Conservation (phyloP, 2,329 filamentous ascomycete genomes). For the Cercospora sp. region DNA sequence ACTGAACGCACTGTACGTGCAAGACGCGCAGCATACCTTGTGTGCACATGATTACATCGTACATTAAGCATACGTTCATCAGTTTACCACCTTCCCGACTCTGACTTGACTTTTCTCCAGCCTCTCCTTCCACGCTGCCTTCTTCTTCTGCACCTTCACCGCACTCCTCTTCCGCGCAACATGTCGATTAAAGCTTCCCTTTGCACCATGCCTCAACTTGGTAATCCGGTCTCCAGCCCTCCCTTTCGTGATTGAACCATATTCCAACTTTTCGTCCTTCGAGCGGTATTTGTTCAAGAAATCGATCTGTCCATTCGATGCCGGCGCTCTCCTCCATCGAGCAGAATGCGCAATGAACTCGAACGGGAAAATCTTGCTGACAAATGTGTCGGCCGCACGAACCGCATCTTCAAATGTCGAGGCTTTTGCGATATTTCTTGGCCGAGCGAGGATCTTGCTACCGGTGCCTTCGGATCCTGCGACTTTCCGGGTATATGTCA, state of each 20-base stretch:
- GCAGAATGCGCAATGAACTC: constrained; percentile 66
- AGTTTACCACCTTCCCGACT: constrained; percentile 2
- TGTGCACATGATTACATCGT: background rate
- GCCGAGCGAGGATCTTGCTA: constrained; percentile 64
- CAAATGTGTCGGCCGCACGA: constrained; percentile 73
- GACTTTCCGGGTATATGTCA: constrained; percentile 48
- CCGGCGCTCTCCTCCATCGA: constrained; percentile 68
- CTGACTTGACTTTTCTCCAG: constrained; percentile 22
- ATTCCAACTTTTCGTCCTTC: constrained; percentile 56
- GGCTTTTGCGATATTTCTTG: constrained; percentile 66
- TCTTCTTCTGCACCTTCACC: constrained; percentile 48
- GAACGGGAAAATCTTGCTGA: constrained; percentile 42
- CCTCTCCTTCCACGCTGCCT: constrained; percentile 45
- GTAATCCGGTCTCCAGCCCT: constrained; percentile 88
- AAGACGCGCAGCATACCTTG: background rate
- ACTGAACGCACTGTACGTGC: background rate
- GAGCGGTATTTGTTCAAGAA: constrained; percentile 68
- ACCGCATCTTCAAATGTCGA: constrained; percentile 72
- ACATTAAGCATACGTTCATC: background rate
- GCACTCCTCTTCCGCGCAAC: constrained; percentile 39
- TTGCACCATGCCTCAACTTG: constrained; percentile 80
- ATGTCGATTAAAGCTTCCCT: constrained; percentile 57
- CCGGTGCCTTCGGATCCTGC: constrained; percentile 28
- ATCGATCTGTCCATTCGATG: constrained; percentile 62
- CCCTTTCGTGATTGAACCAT: constrained; percentile 69